phyloP scores from a whole-genome alignment of 1,284 basidiomycete species.

The Apiotrichum porosum region DNA sequence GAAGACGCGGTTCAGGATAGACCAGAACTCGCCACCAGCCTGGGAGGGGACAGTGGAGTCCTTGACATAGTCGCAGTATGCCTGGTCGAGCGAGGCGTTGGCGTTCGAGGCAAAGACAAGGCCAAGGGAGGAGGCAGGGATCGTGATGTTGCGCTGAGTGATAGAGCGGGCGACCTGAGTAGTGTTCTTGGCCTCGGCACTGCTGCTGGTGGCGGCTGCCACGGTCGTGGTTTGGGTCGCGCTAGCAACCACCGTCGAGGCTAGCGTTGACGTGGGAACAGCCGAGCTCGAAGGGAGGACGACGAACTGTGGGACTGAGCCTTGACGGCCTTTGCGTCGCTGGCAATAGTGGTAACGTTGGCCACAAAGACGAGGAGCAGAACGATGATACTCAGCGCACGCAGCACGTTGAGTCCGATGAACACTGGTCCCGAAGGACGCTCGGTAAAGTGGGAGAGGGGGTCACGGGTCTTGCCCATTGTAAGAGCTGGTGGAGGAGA shows the following conservation, averaged over 20 bases:
- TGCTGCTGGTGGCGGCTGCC: background rate
- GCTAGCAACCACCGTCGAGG: background rate
- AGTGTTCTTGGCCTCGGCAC: background rate
- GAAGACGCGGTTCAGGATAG: slow-evolving; percentile 71
- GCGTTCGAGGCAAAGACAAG: background rate
- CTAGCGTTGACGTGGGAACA: background rate
- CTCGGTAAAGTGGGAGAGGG: slow-evolving; percentile 32
- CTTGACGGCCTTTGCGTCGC: slow-evolving; percentile 63
- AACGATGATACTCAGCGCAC: slow-evolving; percentile 68
- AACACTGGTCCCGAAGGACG: slow-evolving; percentile 53
- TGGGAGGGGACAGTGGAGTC: slow-evolving; percentile 71
- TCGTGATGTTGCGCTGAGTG: background rate
- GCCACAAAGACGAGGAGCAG: slow-evolving; percentile 66
- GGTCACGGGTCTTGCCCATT: slow-evolving; percentile 12
- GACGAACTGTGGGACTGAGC: background rate
- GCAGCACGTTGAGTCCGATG: slow-evolving; percentile 69
- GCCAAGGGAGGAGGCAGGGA: too few species aligned
- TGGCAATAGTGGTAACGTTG: slow-evolving; percentile 70
- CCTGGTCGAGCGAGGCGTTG: background rate
- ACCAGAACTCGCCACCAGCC: slow-evolving; percentile 79
- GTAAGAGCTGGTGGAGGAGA: background rate
- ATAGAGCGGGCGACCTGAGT: background rate
- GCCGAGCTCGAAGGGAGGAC: background rate
- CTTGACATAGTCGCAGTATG: slow-evolving; percentile 64
- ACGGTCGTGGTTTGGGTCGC: background rate